Base-by-base conservation (phyloP, 1,139 yeast genomes). In the Candida sojae region DNA sequence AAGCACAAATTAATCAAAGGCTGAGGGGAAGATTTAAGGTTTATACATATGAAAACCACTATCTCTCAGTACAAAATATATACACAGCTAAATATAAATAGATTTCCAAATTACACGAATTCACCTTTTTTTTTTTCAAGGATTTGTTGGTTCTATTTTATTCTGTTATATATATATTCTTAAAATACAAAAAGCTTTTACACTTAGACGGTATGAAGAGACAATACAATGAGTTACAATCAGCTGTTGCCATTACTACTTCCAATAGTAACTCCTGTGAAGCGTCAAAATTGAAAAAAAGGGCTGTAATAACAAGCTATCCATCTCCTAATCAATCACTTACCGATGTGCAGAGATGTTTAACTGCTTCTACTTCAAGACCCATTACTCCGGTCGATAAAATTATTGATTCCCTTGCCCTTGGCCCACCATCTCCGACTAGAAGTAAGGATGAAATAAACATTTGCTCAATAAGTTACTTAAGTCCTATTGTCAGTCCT, bases 361-460 rank as follows among this genome's bases (percentile, higher is more conserved):
- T n/a, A 10, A 4, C 13, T 8, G 25, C 23, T 9, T 21, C 31
- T n/a, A 26, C 33, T 33, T 26, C 38, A 25, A 26, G 44, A 28
- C 44, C 44, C 23, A 12, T 23, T 23, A 41, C 44, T 13, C 44
- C 44, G 8, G 39, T 26, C 13, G 33, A 41, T 35, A 41, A 41
- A 34, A 33, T 33, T n/a, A 25, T 33, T 28, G 32, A 41, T 41
- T 33, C 38, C 6, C 44, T 41, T 33, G 33, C 34, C 8, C 31
- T n/a, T 2, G 38, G 35, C 2, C 44, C 44, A 5, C 37, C 31
- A 7, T 41, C 44, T 11, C 44, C 44, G 8, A 11, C 36, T 8
- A 41, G 28, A 25, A 41, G 32, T 26, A 11, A n/a, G 23, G 38
- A 10, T 6, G 39, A 8, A 12, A 11, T 34, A 8, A 13, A 13